Evolutionary conservation across 257 asterid species (phyloP), one percentile per base, ranked within the genome.

Genomic region (Marsdenia floribunda): DNA sequence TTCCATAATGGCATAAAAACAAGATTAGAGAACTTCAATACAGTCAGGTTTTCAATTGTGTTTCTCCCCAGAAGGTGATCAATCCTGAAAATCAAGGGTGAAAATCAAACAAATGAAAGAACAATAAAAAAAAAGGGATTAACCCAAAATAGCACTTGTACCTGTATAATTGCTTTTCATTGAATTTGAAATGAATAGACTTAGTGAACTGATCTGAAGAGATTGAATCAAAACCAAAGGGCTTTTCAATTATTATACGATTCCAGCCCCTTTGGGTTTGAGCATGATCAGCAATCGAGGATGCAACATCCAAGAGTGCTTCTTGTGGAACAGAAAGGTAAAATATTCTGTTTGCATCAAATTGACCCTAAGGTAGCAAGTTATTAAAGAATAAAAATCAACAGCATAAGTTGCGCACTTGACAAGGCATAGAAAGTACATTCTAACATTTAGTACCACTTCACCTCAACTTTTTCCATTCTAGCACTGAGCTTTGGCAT

Each of bases 11-110:
- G 90, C 90, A 86, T 80, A 68, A 86, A 83, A 65, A 80, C 88
- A 46, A 86, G 80, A 83, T 86, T 86, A 19, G 90, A 86, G 80
- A 86, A 86, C 85, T 87, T 82, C 70, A 86, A 78, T 60, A 86
- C 90, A 5, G 86, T 70, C 3, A 86, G 85, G 70, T 86, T 86
- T 78, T 86, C 90, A 15, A 86, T 86, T 49, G 90, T 86, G 78
- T 86, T 86, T 85, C 90, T 83, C 67, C 87, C 90, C 79, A 86
- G 60, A 76, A 86, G 90, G 79, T 86, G 88, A 78, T 86, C 90
- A 76, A 83, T 86, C 83, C 90, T 86, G 86, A 75, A 80, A 67
- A 68, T 71, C 54, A 73, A 72, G 69, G 68, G 60, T 13, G 37
- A 33, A 5, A 35, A 70, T 58, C 24, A 47, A 11, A 52, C 11